Percentiles rank a stretch among this genome's conserved stretches.
phyloP scores from a whole-genome alignment of 2,329 filamentous ascomycete genomes.

The Pseudogymnoascus sp. region DNA sequence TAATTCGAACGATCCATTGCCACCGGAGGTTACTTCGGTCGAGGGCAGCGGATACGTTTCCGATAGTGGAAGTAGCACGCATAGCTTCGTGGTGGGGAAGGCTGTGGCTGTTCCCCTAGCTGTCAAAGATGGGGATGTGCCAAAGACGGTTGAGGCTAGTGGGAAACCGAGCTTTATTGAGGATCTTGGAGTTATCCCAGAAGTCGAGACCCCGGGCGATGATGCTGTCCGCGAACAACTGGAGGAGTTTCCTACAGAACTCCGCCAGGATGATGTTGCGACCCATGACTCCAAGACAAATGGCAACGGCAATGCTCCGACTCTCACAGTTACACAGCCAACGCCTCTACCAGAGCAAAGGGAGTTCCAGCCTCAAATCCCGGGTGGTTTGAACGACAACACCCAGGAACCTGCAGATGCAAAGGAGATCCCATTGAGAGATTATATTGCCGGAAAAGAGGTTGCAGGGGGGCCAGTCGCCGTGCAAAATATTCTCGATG shows the following conservation, averaged over 20 bases:
- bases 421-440: constrained; percentile 23
- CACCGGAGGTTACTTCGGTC: constrained; percentile 63
- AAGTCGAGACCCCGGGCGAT: constrained; percentile 1
- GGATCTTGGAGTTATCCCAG: constrained; percentile 7
- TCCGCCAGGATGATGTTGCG: not conserved
- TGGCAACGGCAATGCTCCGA: constrained; percentile 26
- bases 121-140: not conserved
- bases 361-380: constrained; percentile 23
- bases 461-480: not conserved
- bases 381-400: constrained; percentile 18
- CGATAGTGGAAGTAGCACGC: constrained; percentile 43
- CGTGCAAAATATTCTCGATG: constrained; percentile 10
- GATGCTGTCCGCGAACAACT: constrained; percentile 11
- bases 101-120: constrained; percentile 13
- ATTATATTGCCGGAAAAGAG: not conserved
- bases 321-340: constrained; percentile 39
- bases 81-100: constrained; percentile 32
- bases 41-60: constrained; percentile 60
- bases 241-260: not conserved
- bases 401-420: constrained; percentile 25
- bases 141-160: not conserved
- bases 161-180: constrained; percentile 8
- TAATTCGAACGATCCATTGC: constrained; percentile 56
- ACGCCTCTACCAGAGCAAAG: constrained; percentile 37
- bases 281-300: not conserved